Percentiles rank a stretch among this genome's conserved stretches.
phyloP scores from a whole-genome alignment of 495 filamentous ascomycete species.

The Extremus antarcticus region DNA sequence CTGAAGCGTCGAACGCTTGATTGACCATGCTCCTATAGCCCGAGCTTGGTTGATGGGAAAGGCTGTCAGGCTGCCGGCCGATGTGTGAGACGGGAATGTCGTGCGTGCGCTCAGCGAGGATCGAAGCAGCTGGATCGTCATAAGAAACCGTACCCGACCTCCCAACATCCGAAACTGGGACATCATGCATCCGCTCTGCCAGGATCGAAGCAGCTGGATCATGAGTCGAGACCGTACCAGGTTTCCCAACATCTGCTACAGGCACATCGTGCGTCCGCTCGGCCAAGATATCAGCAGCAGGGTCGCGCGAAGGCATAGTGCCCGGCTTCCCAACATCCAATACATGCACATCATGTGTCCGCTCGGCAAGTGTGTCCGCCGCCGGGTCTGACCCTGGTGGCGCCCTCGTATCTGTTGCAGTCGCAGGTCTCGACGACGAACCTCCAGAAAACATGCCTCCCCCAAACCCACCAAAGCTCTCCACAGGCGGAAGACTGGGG shows the following conservation, averaged over 20 bases:
- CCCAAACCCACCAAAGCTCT: slow-evolving; percentile 13
- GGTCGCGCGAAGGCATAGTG: background rate
- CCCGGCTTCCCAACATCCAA: background rate
- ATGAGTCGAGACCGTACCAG: background rate
- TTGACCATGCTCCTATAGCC: slow-evolving; percentile 60
- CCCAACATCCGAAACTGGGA: background rate
- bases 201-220: background rate
- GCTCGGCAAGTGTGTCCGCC: slow-evolving; percentile 2
- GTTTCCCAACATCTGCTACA: background rate
- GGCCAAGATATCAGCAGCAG: background rate
- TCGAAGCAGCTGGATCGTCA: background rate
- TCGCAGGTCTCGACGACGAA: background rate
- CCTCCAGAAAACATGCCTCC: slow-evolving; percentile 5
- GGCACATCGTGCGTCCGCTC: background rate
- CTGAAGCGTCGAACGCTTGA: slow-evolving; percentile 52
- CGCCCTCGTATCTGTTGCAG: background rate
- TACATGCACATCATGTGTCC: background rate
- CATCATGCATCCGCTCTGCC: background rate
- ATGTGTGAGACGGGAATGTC: slow-evolving; percentile 21
- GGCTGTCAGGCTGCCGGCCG: slow-evolving; percentile 19
- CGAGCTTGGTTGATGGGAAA: slow-evolving; percentile 45
- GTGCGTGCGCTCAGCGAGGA: background rate
- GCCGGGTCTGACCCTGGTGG: slow-evolving; percentile 1
- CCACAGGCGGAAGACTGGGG: slow-evolving; percentile 10
- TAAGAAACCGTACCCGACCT: background rate